Percentiles rank a stretch among this genome's conserved stretches.
Conservation (phyloP, 805 yeast genomes). For the Pichia thaimueangensis region DNA sequence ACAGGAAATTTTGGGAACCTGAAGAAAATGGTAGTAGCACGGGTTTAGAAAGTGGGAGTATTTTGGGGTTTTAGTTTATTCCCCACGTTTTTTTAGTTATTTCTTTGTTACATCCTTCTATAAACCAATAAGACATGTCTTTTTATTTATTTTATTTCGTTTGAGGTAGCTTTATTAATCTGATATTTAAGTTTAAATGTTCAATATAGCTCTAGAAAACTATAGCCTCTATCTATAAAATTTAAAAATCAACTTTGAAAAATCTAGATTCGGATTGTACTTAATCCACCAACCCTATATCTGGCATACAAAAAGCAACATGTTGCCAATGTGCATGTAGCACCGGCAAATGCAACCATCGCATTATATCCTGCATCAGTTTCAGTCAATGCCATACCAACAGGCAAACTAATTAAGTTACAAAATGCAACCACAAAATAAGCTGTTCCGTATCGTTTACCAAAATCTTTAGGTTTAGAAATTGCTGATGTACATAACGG, state of each 20-base stretch:
- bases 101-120: neutral
- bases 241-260: too few species aligned
- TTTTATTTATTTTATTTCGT: neutral
- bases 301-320: conserved; percentile 18
- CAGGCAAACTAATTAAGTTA: conserved; percentile 42
- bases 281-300: conserved; percentile 21
- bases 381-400: conserved; percentile 32
- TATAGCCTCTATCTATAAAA: too few species aligned
- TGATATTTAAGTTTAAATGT: too few species aligned
- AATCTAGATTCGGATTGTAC: conserved; percentile 3
- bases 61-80: conserved; percentile 1
- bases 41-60: conserved; percentile 8
- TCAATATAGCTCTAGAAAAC: too few species aligned
- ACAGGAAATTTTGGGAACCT: conserved; percentile 11
- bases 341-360: conserved; percentile 30
- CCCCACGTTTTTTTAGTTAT: neutral
- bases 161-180: too few species aligned
- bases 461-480: conserved; percentile 58
- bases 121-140: too few species aligned
- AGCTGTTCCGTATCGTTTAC: conserved; percentile 64
- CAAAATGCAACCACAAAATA: conserved; percentile 44
- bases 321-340: conserved; percentile 22
- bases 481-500: conserved; percentile 68
- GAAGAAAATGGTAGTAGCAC: conserved; percentile 12
- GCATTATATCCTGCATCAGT: conserved; percentile 25